A percentile compares a stretch with the other conserved stretches of the same genome.
Evolutionary conservation across 2,329 filamentous ascomycete species (phyloP).

Genomic region (Phaeosphaeriaceae sp.): DNA sequence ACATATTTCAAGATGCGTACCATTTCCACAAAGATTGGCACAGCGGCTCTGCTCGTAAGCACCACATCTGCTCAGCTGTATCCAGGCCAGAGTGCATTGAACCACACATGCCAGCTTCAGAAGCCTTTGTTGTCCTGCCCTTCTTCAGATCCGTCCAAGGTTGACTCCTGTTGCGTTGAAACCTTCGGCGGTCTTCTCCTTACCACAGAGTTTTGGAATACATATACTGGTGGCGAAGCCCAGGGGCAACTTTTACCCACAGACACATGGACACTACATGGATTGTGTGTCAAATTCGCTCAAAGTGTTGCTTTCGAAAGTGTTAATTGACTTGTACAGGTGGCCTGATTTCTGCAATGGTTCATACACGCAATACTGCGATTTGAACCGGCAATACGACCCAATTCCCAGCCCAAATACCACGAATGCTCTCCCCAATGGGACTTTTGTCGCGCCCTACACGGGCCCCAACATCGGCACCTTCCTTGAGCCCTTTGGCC

Average conservation of each 20-base stretch:
- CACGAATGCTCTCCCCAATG: slow-evolving; percentile 62
- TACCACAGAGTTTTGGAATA: slow-evolving; percentile 69
- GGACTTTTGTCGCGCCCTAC: slow-evolving; percentile 62
- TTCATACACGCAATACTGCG: slow-evolving; percentile 71
- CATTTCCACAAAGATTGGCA: slow-evolving; percentile 18
- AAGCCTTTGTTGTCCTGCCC: slow-evolving; percentile 44
- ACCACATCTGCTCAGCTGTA: slow-evolving; percentile 51
- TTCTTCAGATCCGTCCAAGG: slow-evolving; percentile 38
- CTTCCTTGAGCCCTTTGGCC: slow-evolving; percentile 65
- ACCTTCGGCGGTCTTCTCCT: slow-evolving; percentile 69
- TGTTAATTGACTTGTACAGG: not conserved
- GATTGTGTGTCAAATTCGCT: slow-evolving; percentile 26
- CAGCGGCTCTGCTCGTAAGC: slow-evolving; percentile 26
- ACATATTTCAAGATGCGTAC: slow-evolving; percentile 27
- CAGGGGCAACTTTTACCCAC: slow-evolving; percentile 64
- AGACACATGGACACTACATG: slow-evolving; percentile 66
- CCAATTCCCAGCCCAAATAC: slow-evolving; percentile 67
- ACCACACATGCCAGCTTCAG: slow-evolving; percentile 63
- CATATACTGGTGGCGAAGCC: slow-evolving; percentile 66
- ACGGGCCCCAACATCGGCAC: slow-evolving; percentile 63
- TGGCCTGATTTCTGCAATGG: slow-evolving; percentile 56
- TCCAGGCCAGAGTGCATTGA: slow-evolving; percentile 55
- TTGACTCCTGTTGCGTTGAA: slow-evolving; percentile 69
- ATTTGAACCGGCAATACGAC: slow-evolving; percentile 69
- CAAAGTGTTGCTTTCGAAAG: not conserved